Base-by-base conservation (phyloP, 495 filamentous ascomycete genomes). In the Aspergillus haitiensis region DNA sequence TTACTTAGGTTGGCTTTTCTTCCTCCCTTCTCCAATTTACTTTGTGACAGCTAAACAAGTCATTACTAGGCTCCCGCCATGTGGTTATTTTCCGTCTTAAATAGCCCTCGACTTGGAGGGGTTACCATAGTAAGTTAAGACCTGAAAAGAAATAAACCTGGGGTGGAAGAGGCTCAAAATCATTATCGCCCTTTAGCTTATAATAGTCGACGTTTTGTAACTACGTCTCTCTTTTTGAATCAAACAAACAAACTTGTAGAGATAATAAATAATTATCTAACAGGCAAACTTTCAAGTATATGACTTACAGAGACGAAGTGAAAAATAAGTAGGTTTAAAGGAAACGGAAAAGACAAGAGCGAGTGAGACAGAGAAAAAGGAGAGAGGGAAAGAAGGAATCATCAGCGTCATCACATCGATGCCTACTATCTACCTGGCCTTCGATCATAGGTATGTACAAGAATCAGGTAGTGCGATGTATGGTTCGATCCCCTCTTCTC, bases 101-200 rank as follows among this genome's bases (percentile, higher is more conserved):
- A 15, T 52, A 52, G 31, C 31, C 50, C 32, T 9, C 9, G 12
- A 35, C 13, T 5, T 42, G 6, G 39, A 27, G 21, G 7, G 5
- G 9, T 9, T 42, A 42, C 9, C 6, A 27, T 27, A 27, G 32
- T 6, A 39, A 49, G 9, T 47, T 5, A 5, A 47, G 44, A 58
- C 3, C 32, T 57, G 13, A 42, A 39, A 31, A 15, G 35, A 37
- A 42, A 21, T 31, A 36, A 37, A 54, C 54, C 50, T 60, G 50
- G 50, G 58, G 47, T 50, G 46, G 42, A 64, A 53, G 61, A 64
- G 61, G 61, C 61, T 64, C 61, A 59, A 62, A 57, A 56, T 27
- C 50, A 52, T 53, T 35, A 60, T 60, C 6, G n/a, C 18, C 32
- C 50, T 35, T 18, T 52, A 34, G 32, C 7, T 52, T 33, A 34